phyloP scores from a whole-genome alignment of 345 rosid genomes.

The Abelmoschus esculentus region DNA sequence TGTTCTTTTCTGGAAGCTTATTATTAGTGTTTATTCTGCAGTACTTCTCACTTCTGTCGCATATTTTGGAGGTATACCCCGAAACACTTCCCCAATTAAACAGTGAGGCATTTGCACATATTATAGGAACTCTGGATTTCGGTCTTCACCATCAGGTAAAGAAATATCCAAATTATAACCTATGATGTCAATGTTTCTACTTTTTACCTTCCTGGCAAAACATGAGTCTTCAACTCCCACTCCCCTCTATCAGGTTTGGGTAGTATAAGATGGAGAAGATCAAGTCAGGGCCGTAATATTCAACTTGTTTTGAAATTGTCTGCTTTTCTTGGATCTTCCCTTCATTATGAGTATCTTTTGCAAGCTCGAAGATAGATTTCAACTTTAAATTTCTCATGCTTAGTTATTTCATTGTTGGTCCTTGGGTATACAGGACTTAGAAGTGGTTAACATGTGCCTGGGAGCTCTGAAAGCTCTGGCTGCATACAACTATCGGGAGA shows the following conservation, averaged over 20 bases:
- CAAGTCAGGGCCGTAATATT: background rate
- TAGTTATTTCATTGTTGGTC: background rate
- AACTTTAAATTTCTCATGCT: background rate
- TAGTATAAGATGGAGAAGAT: background rate
- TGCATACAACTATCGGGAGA: slow-evolving; percentile 82
- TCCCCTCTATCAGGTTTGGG: background rate
- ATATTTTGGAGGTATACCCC: slow-evolving; percentile 93
- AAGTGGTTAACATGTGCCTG: slow-evolving; percentile 81
- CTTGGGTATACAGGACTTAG: slow-evolving; percentile 50
- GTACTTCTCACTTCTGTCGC: slow-evolving; percentile 84
- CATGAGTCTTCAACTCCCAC: background rate
- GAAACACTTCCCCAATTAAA: slow-evolving; percentile 73
- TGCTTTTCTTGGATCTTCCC: background rate
- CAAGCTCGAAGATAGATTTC: background rate
- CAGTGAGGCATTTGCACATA: slow-evolving; percentile 66
- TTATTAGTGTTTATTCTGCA: slow-evolving; percentile 30
- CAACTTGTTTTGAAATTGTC: background rate
- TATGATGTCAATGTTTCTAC: background rate
- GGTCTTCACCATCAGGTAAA: slow-evolving; percentile 96
- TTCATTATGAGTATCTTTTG: background rate
- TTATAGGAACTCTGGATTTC: slow-evolving; percentile 73
- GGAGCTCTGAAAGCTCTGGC: slow-evolving; percentile 87
- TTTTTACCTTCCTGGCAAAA: background rate
- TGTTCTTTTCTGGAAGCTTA: slow-evolving; percentile 11
- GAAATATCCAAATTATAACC: background rate